Percentiles rank a stretch among this genome's conserved stretches.
phyloP scores from a whole-genome alignment of 2,329 filamentous ascomycete genomes.

The Botryotinia globosa region DNA sequence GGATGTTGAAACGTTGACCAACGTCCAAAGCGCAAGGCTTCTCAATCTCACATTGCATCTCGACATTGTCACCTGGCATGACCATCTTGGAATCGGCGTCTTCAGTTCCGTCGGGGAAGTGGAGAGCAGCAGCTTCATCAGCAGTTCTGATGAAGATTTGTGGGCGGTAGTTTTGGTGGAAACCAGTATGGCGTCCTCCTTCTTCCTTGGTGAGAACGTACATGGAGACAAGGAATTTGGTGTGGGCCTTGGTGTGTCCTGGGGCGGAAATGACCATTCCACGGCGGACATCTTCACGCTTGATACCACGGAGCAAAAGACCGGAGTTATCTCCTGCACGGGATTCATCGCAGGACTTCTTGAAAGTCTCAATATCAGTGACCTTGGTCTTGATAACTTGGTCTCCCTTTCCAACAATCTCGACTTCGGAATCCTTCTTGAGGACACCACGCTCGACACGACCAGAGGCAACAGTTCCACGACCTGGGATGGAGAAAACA shows the following conservation, averaged over 20 bases:
- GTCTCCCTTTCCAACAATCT: conserved; percentile 83
- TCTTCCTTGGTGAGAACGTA: conserved; percentile 98
- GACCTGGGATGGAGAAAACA: conserved; percentile 84
- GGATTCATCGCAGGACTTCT: conserved; percentile 98
- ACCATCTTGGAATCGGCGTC: conserved; percentile 74
- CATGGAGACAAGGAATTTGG: conserved; percentile 90
- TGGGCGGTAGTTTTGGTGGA: conserved; percentile 93
- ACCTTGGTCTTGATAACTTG: conserved; percentile 96
- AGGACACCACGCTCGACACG: conserved; percentile 94
- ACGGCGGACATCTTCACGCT: conserved; percentile 89
- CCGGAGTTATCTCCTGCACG: conserved; percentile 97
- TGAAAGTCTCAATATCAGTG: conserved; percentile 99
- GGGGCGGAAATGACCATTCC: conserved; percentile 93
- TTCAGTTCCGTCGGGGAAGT: conserved; percentile 81
- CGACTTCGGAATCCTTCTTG: conserved; percentile 92
- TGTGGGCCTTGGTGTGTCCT: conserved; percentile 79
- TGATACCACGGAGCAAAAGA: conserved; percentile 90
- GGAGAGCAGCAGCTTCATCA: conserved; percentile 73
- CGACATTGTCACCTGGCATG: conserved; percentile 98
- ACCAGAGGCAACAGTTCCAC: conserved; percentile 94
- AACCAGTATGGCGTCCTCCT: conserved; percentile 94
- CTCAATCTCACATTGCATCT: conserved; percentile 89
- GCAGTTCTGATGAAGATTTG: conserved; percentile 95
- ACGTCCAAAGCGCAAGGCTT: conserved; percentile 83
- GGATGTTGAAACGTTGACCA: conserved; percentile 96